Conservation (phyloP, 2,329 filamentous ascomycete species). For the Stagonosporopsis tanaceti region DNA sequence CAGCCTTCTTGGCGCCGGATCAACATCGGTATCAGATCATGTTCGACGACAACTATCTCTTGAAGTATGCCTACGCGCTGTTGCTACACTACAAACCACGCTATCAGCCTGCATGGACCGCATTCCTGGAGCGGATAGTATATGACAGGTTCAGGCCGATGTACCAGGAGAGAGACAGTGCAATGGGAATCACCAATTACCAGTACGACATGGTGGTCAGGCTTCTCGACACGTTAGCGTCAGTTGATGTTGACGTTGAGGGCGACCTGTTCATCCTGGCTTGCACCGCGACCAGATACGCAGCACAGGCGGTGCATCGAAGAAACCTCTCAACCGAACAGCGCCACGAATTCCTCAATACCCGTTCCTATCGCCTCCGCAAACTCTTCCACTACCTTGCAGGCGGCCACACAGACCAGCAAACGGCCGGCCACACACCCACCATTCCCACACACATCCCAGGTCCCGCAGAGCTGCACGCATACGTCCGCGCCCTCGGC, state of each 20-base stretch:
- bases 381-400: slow-evolving; percentile 38
- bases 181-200: slow-evolving; percentile 12
- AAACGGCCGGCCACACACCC: slow-evolving; percentile 6
- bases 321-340: slow-evolving; percentile 18
- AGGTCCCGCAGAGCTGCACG: slow-evolving; percentile 59
- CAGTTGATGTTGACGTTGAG: slow-evolving; percentile 46
- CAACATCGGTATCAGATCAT: slow-evolving; percentile 30
- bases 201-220: slow-evolving; percentile 37
- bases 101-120: slow-evolving; percentile 43
- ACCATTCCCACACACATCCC: slow-evolving; percentile 54
- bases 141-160: slow-evolving; percentile 13
- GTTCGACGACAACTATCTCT: slow-evolving; percentile 33
- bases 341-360: slow-evolving; percentile 24
- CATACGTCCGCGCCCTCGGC: slow-evolving; percentile 70
- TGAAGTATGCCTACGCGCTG: slow-evolving; percentile 43
- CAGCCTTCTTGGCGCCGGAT: slow-evolving; percentile 18
- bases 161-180: slow-evolving; percentile 10
- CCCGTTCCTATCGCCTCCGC: slow-evolving; percentile 32
- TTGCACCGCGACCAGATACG: slow-evolving; percentile 44
- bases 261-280: slow-evolving; percentile 39
- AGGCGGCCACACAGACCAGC: slow-evolving; percentile 26
- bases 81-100: slow-evolving; percentile 32
- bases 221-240: slow-evolving; percentile 38
- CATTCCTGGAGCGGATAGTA: slow-evolving; percentile 36
- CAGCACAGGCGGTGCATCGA: slow-evolving; percentile 34